Conservation (phyloP, 2,329 filamentous ascomycete species). For the Stemphylium lycopersici region DNA sequence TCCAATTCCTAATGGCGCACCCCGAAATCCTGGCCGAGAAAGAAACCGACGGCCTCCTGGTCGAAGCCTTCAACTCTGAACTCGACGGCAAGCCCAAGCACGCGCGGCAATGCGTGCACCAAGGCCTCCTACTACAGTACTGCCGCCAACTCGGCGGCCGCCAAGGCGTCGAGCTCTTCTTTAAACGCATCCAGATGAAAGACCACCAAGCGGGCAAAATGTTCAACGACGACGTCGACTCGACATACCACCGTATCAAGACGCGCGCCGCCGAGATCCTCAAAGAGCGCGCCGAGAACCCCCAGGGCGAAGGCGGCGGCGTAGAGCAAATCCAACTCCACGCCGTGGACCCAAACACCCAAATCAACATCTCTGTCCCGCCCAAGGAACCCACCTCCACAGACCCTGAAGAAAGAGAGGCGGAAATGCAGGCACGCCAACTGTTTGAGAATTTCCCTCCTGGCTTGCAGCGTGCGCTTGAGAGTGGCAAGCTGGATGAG, state of each 20-base stretch:
- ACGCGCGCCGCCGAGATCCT: constrained; percentile 76
- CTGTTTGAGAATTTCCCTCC: constrained; percentile 86
- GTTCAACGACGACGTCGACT: constrained; percentile 90
- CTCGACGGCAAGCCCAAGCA: constrained; percentile 77
- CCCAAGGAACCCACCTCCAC: constrained; percentile 55
- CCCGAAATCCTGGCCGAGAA: constrained; percentile 79
- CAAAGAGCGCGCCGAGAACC: constrained; percentile 60
- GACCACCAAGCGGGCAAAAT: constrained; percentile 89
- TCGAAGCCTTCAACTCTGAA: constrained; percentile 89
- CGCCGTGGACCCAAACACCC: constrained; percentile 89
- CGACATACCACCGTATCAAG: constrained; percentile 83
- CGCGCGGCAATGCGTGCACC: constrained; percentile 87
- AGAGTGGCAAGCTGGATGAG: constrained; percentile 86
- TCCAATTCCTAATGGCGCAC: constrained; percentile 79
- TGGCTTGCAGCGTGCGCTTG: constrained; percentile 79
- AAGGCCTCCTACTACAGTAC: constrained; percentile 91
- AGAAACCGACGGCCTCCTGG: constrained; percentile 88
- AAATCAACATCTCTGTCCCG: constrained; percentile 87
- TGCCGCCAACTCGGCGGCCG: constrained; percentile 87
- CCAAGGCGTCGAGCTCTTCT: constrained; percentile 90
- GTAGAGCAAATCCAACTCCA: constrained; percentile 98
- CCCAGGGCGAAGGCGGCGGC: constrained; percentile 61
- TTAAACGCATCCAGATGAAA: constrained; percentile 90
- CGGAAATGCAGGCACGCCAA: constrained; percentile 65
- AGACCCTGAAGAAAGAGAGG: constrained; percentile 62